A percentile compares a stretch with the other conserved stretches of the same genome.
phyloP scores from a whole-genome alignment of 306 rosid species.

The Castanea crenata region DNA sequence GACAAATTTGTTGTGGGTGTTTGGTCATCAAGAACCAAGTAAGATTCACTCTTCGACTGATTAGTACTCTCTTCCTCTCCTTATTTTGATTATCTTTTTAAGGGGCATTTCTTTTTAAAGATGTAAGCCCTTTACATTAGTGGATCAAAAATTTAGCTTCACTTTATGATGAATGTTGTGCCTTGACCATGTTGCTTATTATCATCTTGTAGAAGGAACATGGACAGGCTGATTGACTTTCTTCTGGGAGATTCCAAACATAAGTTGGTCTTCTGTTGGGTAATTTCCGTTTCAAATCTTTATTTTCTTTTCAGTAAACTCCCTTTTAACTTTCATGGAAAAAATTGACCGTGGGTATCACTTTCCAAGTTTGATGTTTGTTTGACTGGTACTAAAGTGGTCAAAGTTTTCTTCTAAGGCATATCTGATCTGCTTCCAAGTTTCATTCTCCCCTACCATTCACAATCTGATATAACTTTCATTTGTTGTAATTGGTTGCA shows the following conservation, averaged over 20 bases:
- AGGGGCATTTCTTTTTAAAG: neutral
- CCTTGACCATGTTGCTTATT: neutral
- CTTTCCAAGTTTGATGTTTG: neutral
- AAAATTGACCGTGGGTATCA: slow-evolving; percentile 3
- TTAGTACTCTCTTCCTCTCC: slow-evolving; percentile 15
- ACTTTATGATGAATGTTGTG: neutral
- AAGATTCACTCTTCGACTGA: slow-evolving; percentile 33
- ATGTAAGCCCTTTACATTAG: neutral
- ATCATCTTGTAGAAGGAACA: slow-evolving; percentile 52
- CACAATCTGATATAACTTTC: neutral
- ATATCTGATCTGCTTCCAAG: neutral
- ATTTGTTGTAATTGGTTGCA: neutral
- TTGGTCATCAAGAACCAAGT: slow-evolving; percentile 93
- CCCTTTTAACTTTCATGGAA: neutral
- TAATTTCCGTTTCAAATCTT: slow-evolving; percentile 30
- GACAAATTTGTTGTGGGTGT: slow-evolving; percentile 80
- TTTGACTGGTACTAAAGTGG: neutral
- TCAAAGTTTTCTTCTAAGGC: neutral
- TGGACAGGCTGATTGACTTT: slow-evolving; percentile 42
- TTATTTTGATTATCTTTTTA: slow-evolving; percentile 14
- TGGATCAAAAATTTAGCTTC: neutral
- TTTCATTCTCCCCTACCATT: no score
- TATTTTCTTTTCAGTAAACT: neutral
- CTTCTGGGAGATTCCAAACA: slow-evolving; percentile 51
- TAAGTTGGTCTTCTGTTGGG: slow-evolving; percentile 86